A percentile compares a stretch with the other conserved stretches of the same genome.
phyloP scores from a whole-genome alignment of 1,139 yeast genomes.

The Saccharomyces hybrid region DNA sequence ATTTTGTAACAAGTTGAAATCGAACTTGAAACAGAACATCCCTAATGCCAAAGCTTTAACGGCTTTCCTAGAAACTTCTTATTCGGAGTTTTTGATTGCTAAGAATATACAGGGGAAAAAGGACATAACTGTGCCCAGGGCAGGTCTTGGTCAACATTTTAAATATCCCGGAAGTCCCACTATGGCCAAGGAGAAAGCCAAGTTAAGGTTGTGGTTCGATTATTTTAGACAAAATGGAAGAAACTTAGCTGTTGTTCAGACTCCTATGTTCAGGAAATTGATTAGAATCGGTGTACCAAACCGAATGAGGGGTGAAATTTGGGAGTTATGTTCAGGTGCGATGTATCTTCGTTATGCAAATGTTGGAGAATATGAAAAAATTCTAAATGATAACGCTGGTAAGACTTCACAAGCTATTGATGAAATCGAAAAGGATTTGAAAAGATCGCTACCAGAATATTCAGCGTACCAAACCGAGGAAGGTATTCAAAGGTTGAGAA shows the following conservation, averaged over 20 bases:
- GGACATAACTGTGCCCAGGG: constrained; percentile 52
- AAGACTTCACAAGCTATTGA: constrained; percentile 78
- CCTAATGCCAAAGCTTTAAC: constrained; percentile 54
- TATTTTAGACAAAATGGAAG: constrained; percentile 77
- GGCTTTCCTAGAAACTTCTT: constrained; percentile 63
- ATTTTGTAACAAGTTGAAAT: constrained; percentile 63
- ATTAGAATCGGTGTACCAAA: constrained; percentile 90
- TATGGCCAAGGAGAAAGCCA: constrained; percentile 70
- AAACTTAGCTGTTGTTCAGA: constrained; percentile 65
- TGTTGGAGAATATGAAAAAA: constrained; percentile 48
- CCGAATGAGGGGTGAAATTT: constrained; percentile 83
- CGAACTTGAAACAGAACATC: constrained; percentile 55
- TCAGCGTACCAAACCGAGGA: constrained; percentile 83
- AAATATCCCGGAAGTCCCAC: constrained; percentile 87
- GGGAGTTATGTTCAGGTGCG: constrained; percentile 91
- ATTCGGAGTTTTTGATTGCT: constrained; percentile 73
- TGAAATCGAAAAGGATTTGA: constrained; percentile 92
- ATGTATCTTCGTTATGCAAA: constrained; percentile 64
- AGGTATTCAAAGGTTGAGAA: constrained; percentile 75
- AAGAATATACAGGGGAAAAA: constrained; percentile 45
- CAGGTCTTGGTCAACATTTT: constrained; percentile 76
- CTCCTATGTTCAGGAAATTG: constrained; percentile 71
- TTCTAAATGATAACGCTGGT: constrained; percentile 54
- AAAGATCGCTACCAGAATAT: constrained; percentile 90
- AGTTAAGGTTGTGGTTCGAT: constrained; percentile 90